Conservation (phyloP, 2,329 filamentous ascomycete species). For the Beauveria sp. region DNA sequence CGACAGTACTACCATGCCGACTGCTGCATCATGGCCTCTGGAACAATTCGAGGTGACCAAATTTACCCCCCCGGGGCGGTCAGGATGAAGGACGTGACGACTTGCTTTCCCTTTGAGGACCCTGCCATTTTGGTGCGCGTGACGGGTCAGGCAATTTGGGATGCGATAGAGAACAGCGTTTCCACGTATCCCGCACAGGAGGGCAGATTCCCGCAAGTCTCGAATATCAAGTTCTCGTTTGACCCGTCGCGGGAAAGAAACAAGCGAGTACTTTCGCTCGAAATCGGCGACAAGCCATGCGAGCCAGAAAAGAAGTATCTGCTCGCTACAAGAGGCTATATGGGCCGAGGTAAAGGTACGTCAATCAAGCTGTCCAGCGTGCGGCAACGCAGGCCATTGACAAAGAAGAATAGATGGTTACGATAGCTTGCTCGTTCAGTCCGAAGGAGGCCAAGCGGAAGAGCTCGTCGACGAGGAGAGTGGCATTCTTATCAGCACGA, state of each 20-base stretch:
- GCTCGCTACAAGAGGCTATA: constrained; percentile 77
- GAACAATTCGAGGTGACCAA: constrained; percentile 81
- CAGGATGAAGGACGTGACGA: constrained; percentile 72
- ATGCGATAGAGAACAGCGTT: constrained; percentile 80
- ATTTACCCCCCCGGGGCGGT: constrained; percentile 78
- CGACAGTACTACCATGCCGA: constrained; percentile 73
- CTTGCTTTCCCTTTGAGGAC: constrained; percentile 89
- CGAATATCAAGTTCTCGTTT: constrained; percentile 70
- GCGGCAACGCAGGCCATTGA: background rate
- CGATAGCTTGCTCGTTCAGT: constrained; percentile 63
- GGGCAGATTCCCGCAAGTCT: constrained; percentile 78
- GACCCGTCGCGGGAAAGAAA: constrained; percentile 55
- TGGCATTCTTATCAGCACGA: constrained; percentile 76
- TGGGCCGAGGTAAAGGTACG: constrained; percentile 68
- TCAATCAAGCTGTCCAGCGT: background rate
- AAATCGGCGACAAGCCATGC: constrained; percentile 53
- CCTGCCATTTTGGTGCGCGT: constrained; percentile 72
- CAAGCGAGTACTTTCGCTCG: constrained; percentile 54
- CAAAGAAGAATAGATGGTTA: constrained; percentile 57
- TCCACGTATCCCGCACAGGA: constrained; percentile 76
- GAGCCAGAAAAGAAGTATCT: constrained; percentile 59
- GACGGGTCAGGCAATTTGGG: constrained; percentile 62
- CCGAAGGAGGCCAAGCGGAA: constrained; percentile 67
- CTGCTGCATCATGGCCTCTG: constrained; percentile 75
- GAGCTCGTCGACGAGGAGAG: constrained; percentile 81